These are phyloP conservation scores for Malus asiatica DNA, from an alignment of 306 rosid genomes.

Conservation along the genomic window DNA sequence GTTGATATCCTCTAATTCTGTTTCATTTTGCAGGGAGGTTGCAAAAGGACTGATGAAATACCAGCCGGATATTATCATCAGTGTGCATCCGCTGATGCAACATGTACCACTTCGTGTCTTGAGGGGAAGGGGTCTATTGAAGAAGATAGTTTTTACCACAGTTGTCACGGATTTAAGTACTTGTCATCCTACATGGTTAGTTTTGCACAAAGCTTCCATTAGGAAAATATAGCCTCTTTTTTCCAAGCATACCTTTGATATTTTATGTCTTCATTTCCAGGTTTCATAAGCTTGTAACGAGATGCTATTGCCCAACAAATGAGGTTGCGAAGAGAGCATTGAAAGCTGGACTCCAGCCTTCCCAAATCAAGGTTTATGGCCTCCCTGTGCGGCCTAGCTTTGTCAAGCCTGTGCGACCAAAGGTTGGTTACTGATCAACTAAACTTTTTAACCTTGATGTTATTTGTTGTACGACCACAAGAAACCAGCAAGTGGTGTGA, in stretches of 20 bases:
- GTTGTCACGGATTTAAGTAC: constrained; percentile 97
- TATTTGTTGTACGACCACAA: neutral
- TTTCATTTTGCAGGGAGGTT: constrained; percentile 44
- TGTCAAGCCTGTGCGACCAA: constrained; percentile 75
- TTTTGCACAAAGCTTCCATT: constrained; percentile 4
- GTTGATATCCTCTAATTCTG: neutral
- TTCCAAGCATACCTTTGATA: constrained; percentile 23
- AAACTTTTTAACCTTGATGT: constrained; percentile 2
- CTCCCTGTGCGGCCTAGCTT: constrained; percentile 87
- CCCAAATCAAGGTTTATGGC: constrained; percentile 82
- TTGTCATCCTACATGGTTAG: constrained; percentile 97
- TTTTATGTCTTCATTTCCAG: constrained; percentile 36
- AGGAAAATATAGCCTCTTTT: neutral
- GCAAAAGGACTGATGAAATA: constrained; percentile 95
- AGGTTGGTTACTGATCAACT: constrained; percentile 40
- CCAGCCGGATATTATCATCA: constrained; percentile 94
- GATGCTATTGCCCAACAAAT: constrained; percentile 93
- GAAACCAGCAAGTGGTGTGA: neutral
- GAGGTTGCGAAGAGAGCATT: constrained; percentile 80
- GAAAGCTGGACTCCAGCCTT: constrained; percentile 85
- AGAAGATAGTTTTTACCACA: constrained; percentile 91
- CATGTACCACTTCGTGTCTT: constrained; percentile 92
- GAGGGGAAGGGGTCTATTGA: constrained; percentile 79
- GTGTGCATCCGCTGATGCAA: constrained; percentile 98
- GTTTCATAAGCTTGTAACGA: constrained; percentile 97